A percentile compares a stretch with the other conserved stretches of the same genome.
phyloP scores from a whole-genome alignment of 208 protist genomes.

The Trypanosoma mega region DNA sequence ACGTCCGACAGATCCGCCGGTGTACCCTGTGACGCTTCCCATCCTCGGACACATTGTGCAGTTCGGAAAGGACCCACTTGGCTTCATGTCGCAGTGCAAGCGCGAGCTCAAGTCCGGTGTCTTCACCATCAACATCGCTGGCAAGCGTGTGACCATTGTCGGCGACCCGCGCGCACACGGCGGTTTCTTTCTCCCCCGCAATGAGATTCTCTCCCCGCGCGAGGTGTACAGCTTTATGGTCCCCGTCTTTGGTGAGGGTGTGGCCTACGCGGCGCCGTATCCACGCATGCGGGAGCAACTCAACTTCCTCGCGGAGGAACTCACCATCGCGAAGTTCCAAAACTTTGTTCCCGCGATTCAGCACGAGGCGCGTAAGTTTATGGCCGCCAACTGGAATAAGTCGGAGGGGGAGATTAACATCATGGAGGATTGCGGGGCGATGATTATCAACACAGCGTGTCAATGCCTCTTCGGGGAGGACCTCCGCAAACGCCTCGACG shows the following conservation, averaged over 20 bases:
- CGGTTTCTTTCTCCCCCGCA: constrained; percentile 83
- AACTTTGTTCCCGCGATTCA: constrained; percentile 87
- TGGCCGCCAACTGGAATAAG: constrained; percentile 72
- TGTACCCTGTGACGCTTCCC: constrained; percentile 50
- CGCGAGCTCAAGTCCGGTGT: constrained; percentile 59
- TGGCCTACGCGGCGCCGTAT: constrained; percentile 81
- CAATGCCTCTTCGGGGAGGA: constrained; percentile 92
- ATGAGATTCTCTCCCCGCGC: constrained; percentile 77
- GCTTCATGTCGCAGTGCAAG: constrained; percentile 60
- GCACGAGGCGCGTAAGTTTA: constrained; percentile 83
- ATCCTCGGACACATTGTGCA: constrained; percentile 73
- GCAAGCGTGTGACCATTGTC: constrained; percentile 78
- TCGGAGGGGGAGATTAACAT: constrained; percentile 85
- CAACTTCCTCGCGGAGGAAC: constrained; percentile 83
- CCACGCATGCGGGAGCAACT: constrained; percentile 85
- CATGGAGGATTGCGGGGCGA: constrained; percentile 79
- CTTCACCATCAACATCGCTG: constrained; percentile 85
- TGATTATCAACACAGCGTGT: constrained; percentile 94
- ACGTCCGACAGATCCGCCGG: constrained; percentile 71
- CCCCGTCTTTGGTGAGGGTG: constrained; percentile 83
- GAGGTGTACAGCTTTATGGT: constrained; percentile 89
- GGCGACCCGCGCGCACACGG: constrained; percentile 71
- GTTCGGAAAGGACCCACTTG: constrained; percentile 72
- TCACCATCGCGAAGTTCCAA: constrained; percentile 85
- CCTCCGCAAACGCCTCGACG: constrained; percentile 79